phyloP scores from a whole-genome alignment of 805 yeast species.

The Lachancea dasiensis region DNA sequence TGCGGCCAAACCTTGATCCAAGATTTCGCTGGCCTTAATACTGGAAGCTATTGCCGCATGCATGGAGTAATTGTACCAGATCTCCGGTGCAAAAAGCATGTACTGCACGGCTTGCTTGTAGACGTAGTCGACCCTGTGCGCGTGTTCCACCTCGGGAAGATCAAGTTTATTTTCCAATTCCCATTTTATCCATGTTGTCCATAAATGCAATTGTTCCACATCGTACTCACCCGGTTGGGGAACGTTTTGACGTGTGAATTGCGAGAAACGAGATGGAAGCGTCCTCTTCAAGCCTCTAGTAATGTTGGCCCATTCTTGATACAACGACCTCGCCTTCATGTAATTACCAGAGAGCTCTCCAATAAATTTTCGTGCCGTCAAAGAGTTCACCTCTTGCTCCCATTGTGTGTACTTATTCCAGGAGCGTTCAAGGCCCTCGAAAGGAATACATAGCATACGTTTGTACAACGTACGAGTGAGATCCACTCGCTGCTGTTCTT shows the following conservation, averaged over 20 bases:
- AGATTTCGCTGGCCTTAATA: constrained; percentile 27
- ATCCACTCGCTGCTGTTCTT: constrained; percentile 75
- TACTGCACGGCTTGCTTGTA: constrained; percentile 55
- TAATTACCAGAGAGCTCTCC: constrained; percentile 78
- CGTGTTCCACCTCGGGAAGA: constrained; percentile 43
- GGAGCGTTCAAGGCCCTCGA: constrained; percentile 61
- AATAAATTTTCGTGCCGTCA: constrained; percentile 78
- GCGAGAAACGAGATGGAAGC: constrained; percentile 22
- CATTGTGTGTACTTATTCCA: constrained; percentile 81
- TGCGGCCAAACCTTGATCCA: constrained; percentile 49
- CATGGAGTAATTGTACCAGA: constrained; percentile 38
- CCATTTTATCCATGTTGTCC: constrained; percentile 76
- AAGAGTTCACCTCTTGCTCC: constrained; percentile 69
- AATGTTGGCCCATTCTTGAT: constrained; percentile 60
- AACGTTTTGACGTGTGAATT: constrained; percentile 24
- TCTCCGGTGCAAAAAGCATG: constrained; percentile 28
- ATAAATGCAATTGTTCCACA: constrained; percentile 41
- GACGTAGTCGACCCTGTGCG: constrained; percentile 61
- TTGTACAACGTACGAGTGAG: constrained; percentile 67
- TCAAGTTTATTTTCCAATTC: constrained; percentile 68
- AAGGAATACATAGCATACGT: constrained; percentile 67
- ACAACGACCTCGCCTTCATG: constrained; percentile 78
- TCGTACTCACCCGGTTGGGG: constrained; percentile 23
- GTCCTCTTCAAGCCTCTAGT: constrained; percentile 46
- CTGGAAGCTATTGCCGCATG: constrained; percentile 16